These are phyloP conservation scores for Bjerkandera adusta DNA, from an alignment of 1,284 basidiomycete genomes.

Conservation along the genomic window DNA sequence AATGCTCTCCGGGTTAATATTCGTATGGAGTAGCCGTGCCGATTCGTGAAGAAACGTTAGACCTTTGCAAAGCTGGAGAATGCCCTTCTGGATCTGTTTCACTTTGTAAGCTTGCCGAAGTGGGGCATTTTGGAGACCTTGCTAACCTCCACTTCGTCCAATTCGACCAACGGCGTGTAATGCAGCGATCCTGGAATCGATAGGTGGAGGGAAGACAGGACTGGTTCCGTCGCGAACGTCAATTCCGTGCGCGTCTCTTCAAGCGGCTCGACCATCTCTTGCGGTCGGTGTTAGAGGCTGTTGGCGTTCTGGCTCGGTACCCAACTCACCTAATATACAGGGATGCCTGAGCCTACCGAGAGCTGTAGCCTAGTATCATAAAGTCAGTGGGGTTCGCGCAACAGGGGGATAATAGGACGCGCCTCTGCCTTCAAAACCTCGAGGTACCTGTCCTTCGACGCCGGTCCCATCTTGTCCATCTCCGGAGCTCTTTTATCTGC, in stretches of 20 bases:
- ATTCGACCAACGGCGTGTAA: slow-evolving; percentile 58
- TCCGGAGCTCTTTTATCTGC: slow-evolving; percentile 83
- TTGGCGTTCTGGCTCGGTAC: background rate
- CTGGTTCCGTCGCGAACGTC: slow-evolving; percentile 90
- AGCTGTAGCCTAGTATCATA: slow-evolving; percentile 68
- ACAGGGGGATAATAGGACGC: slow-evolving; percentile 21
- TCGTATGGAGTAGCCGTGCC: slow-evolving; percentile 90
- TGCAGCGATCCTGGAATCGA: slow-evolving; percentile 67
- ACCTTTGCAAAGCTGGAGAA: slow-evolving; percentile 91
- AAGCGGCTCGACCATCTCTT: slow-evolving; percentile 97
- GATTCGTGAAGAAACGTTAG: slow-evolving; percentile 91
- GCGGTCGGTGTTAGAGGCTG: slow-evolving; percentile 8
- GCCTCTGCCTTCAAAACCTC: slow-evolving; percentile 91
- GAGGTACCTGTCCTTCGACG: slow-evolving; percentile 69
- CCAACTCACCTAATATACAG: slow-evolving; percentile 77
- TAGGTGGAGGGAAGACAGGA: slow-evolving; percentile 76
- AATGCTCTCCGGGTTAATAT: slow-evolving; percentile 83
- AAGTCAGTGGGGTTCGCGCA: slow-evolving; percentile 13
- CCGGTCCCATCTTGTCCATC: slow-evolving; percentile 61
- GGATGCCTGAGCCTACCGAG: slow-evolving; percentile 89
- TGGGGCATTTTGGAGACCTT: background rate
- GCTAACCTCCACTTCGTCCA: slow-evolving; percentile 90
- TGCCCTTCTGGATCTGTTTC: slow-evolving; percentile 92
- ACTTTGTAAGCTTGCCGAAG: slow-evolving; percentile 1
- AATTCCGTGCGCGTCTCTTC: slow-evolving; percentile 90